Base-by-base conservation (phyloP, 2,329 filamentous ascomycete species). In the Elsinoe arachidis region DNA sequence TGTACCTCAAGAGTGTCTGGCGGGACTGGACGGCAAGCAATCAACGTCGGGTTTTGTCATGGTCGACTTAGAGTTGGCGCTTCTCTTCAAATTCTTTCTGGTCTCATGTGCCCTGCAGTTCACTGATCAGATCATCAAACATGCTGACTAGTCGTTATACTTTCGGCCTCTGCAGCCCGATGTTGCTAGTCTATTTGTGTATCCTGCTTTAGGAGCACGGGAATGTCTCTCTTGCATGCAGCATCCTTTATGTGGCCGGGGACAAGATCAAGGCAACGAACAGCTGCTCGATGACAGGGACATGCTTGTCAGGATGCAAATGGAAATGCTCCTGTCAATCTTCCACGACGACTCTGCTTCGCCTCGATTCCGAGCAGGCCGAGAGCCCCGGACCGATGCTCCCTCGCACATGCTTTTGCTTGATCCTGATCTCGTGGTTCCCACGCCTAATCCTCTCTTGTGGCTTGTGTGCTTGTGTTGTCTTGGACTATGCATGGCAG, bases 341-440 rank as follows among this genome's bases (percentile, higher is more conserved):
- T 49, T 49, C 5, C 44, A 33, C 44, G 19, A 44, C 9, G 41
- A 44, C 26, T 49, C 15, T 33, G 17, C 11, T n/a, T n/a, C 44
- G 12, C 44, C 33, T 49, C 44, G 44, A 49, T 38, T 23, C 49
- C 49, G 33, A 53, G 33, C 9, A 37, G 49, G 34, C 34, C 30
- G 34, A 53, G 30, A 30, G 12, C 49, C 17, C 33, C 49, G 33
- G 33, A 53, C 34, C 30, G 30, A 15, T 38, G 33, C 15, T 38
- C 49, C 49, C 49, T 38, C 33, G 12, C 38, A 33, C 49, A 53
- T 34, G 10, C 5, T 34, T 51, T 51, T 51, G 46, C 46, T 51
- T 51, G 46, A 34, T 37, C 49, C 38, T 38, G 33, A 19, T 34
- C 33, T 37, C 49, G 49, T 53, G 49, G 49, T 53, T 53, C 49